A percentile compares a stretch with the other conserved stretches of the same genome.
Evolutionary conservation across 129 eudicot species (phyloP).

Genomic region (Saussurea involucrata): DNA sequence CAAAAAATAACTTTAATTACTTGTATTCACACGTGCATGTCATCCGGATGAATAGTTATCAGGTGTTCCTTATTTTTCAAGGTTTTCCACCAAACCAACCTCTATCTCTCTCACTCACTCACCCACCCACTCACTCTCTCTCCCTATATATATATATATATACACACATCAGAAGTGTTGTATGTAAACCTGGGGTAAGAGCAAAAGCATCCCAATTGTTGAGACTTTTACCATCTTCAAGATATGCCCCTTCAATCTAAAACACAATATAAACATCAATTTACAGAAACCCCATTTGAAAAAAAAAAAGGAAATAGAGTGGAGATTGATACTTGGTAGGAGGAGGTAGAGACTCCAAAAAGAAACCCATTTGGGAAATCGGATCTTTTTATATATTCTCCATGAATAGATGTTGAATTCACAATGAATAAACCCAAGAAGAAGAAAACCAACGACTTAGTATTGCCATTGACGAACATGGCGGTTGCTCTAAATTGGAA

Average conservation of each 20-base stretch:
- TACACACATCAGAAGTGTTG: background rate
- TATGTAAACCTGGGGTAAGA: conserved; percentile 25
- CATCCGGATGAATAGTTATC: background rate
- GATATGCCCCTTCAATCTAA: conserved; percentile 69
- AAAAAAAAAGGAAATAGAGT: background rate
- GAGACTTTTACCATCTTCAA: conserved; percentile 63
- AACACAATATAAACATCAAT: background rate
- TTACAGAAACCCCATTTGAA: background rate
- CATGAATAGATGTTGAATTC: conserved; percentile 3
- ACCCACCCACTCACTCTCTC: no score
- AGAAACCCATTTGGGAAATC: conserved; percentile 59
- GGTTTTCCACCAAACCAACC: background rate
- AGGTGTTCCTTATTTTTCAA: no score
- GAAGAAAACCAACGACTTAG: background rate
- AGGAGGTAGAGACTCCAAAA: conserved; percentile 61
- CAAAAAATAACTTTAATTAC: no score
- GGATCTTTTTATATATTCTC: conserved; percentile 33
- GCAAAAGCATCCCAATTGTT: conserved; percentile 63
- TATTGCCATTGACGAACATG: background rate
- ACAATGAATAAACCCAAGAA: background rate
- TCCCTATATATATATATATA: no score
- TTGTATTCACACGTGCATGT: background rate
- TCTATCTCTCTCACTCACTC: no score
- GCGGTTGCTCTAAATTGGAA: background rate
- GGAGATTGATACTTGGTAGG: conserved; percentile 43